Evolutionary conservation across 179 eudicot genomes (phyloP).

Genomic region (Drosera spatulata): DNA sequence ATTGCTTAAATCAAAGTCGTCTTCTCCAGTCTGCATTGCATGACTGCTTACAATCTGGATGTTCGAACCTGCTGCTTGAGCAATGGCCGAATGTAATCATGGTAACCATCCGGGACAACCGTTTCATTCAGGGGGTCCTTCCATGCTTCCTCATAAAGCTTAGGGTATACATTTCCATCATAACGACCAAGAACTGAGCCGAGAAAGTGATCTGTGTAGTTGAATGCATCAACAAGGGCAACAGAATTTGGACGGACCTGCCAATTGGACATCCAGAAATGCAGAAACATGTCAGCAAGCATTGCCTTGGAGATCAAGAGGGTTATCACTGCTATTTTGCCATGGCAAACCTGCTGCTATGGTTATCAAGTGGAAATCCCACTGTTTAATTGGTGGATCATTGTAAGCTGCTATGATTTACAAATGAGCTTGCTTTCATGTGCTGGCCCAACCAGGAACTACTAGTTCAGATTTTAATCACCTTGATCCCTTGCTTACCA

Average conservation of each 20-base stretch:
- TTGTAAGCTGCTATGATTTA: too few relatives aligned
- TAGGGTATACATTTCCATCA: slow-evolving; percentile 85
- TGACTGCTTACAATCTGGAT: slow-evolving; percentile 30
- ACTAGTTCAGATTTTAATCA: too few relatives aligned
- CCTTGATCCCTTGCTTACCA: too few relatives aligned
- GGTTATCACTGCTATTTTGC: too few relatives aligned
- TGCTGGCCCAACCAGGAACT: too few relatives aligned
- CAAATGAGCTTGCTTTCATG: too few relatives aligned
- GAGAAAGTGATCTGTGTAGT: slow-evolving; percentile 89
- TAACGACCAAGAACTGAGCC: slow-evolving; percentile 85
- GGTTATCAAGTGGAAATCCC: too few relatives aligned
- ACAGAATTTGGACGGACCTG: slow-evolving; percentile 89
- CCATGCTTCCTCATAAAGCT: slow-evolving; percentile 89
- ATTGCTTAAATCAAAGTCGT: too few relatives aligned
- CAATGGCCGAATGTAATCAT: slow-evolving; percentile 60
- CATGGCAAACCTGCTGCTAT: too few relatives aligned
- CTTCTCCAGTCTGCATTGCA: too few relatives aligned
- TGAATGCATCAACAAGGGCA: slow-evolving; percentile 89
- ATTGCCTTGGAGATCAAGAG: too few relatives aligned
- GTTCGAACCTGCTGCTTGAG: slow-evolving; percentile 64
- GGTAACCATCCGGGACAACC: slow-evolving; percentile 75
- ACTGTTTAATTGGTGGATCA: too few relatives aligned
- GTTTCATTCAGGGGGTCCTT: slow-evolving; percentile 81
- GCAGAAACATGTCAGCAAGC: not conserved
- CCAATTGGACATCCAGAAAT: not conserved